phyloP scores from a whole-genome alignment of 129 eudicot genomes.

The Rutidosis leptorrhynchoides region DNA sequence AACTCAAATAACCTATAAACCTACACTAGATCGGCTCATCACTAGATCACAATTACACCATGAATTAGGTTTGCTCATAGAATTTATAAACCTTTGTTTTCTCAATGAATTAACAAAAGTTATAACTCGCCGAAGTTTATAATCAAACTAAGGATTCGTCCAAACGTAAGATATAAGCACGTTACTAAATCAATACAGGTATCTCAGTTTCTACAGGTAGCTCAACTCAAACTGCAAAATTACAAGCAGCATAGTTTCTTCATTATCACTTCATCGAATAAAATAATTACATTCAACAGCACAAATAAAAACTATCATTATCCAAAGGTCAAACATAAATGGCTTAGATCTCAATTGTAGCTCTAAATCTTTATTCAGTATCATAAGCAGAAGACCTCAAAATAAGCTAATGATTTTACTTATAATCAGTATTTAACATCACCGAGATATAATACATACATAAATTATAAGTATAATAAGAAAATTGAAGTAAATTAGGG shows the following conservation, averaged over 20 bases:
- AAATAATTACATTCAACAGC: neutral
- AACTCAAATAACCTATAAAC: neutral
- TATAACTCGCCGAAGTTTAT: neutral
- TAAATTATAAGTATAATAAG: neutral
- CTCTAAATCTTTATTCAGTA: neutral
- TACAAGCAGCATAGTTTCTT: neutral
- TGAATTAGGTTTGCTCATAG: neutral
- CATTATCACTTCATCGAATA: neutral
- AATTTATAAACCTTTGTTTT: slow-evolving; percentile 1
- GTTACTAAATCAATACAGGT: neutral
- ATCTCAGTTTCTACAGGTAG: neutral
- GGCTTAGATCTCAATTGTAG: slow-evolving; percentile 21
- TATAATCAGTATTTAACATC: neutral
- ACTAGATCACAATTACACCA: neutral
- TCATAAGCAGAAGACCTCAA: neutral
- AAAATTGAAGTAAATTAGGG: neutral
- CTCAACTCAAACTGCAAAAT: neutral
- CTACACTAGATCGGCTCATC: neutral
- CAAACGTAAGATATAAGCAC: no score
- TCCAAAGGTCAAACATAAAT: neutral
- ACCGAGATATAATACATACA: neutral
- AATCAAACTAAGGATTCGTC: neutral
- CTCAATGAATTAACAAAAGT: slow-evolving; percentile 1
- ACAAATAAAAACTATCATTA: neutral
- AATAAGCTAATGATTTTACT: neutral